Evolutionary conservation across 805 yeast genomes (phyloP).

Genomic region (Hyphopichia homilentoma): DNA sequence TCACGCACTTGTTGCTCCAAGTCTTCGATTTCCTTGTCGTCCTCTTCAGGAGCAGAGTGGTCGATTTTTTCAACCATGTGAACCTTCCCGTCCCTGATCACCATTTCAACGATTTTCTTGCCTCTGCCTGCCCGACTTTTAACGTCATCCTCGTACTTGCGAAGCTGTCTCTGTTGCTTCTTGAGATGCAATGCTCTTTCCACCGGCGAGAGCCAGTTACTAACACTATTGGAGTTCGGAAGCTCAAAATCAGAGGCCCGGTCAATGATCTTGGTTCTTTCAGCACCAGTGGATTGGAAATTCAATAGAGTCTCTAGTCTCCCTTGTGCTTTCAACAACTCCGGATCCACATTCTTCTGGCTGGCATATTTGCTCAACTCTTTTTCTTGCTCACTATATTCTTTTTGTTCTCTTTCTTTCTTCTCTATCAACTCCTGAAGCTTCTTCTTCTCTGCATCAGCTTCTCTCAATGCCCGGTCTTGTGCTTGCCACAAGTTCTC

Average conservation of each 20-base stretch:
- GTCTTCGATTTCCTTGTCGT: constrained; percentile 30
- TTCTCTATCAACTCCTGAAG: constrained; percentile 18
- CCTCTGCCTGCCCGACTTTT: constrained; percentile 68
- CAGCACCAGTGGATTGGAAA: constrained; percentile 84
- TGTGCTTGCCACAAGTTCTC: constrained; percentile 66
- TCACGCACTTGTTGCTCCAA: constrained; percentile 30
- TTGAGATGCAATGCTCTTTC: constrained; percentile 87
- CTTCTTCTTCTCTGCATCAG: constrained; percentile 44
- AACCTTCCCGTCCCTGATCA: constrained; percentile 78
- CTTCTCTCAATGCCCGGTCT: constrained; percentile 56
- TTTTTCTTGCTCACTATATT: constrained; percentile 37
- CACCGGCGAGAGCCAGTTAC: constrained; percentile 80
- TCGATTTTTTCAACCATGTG: constrained; percentile 47
- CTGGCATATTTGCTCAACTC: constrained; percentile 43
- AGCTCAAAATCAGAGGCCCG: constrained; percentile 85
- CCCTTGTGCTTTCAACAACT: constrained; percentile 64
- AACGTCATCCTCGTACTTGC: constrained; percentile 60
- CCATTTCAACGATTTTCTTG: constrained; percentile 69
- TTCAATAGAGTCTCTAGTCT: constrained; percentile 68
- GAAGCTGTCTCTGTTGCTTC: constrained; percentile 72
- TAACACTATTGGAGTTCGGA: constrained; percentile 45
- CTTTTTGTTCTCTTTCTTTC: constrained; percentile 21
- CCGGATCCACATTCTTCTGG: constrained; percentile 47
- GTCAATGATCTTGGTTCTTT: constrained; percentile 89
- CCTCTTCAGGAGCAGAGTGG: constrained; percentile 14